These are phyloP conservation scores for Beta vulgaris DNA, from an alignment of 148 eudicot species.

Conservation along the genomic window DNA sequence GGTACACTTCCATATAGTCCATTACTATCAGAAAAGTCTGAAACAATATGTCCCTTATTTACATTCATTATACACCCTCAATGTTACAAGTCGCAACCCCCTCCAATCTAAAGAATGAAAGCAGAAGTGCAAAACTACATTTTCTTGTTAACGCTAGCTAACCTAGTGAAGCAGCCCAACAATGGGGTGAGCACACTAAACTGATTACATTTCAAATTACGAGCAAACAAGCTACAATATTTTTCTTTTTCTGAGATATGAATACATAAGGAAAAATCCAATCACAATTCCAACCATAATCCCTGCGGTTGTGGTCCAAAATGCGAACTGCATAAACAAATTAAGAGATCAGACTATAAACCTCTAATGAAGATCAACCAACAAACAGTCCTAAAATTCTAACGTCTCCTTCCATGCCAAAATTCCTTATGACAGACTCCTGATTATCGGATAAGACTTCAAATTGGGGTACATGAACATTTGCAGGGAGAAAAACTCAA, in stretches of 20 bases:
- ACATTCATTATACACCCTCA: neutral
- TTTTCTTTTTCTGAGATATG: conserved; percentile 77
- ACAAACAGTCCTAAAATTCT: too few relatives aligned
- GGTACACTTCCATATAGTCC: too few relatives aligned
- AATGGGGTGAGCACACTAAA: neutral
- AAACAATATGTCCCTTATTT: neutral
- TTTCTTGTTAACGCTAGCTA: neutral
- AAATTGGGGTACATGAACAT: neutral
- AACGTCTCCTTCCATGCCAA: too few relatives aligned
- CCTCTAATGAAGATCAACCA: neutral
- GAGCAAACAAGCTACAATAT: conserved; percentile 42
- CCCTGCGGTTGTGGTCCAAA: conserved; percentile 91
- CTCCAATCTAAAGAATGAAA: neutral
- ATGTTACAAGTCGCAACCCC: neutral
- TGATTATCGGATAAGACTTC: too few relatives aligned
- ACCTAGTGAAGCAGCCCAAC: conserved; percentile 5
- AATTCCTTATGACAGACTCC: too few relatives aligned
- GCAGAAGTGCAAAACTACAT: neutral
- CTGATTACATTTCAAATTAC: neutral
- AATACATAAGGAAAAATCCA: conserved; percentile 74
- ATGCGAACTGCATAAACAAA: conserved; percentile 68
- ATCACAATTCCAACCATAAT: conserved; percentile 71
- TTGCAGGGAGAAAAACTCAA: neutral
- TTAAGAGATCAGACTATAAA: neutral
- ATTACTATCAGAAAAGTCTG: too few relatives aligned